Evolutionary conservation across 2,329 filamentous ascomycete genomes (phyloP), one percentile per base, ranked within the genome.

Genomic region (Fonsecaea erecta): DNA sequence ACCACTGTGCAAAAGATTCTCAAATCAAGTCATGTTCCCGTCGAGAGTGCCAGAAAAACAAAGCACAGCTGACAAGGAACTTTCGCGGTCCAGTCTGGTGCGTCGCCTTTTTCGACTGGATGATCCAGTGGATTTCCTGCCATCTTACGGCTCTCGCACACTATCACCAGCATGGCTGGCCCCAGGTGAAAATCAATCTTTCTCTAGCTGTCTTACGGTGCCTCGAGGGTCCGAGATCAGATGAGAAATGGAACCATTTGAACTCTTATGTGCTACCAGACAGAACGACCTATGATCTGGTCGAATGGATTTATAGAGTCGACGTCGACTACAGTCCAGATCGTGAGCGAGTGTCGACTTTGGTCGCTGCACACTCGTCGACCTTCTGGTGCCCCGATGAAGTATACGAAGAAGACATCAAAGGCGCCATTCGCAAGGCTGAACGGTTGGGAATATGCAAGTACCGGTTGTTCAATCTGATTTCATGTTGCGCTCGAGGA

Each of bases 21-120:
- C 40, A 26, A 14, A 24, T 60, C n/a, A 52, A 52, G 46, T 2
- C 40, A 9, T 60, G 57, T 34, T 16, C 24, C 12, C 35, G 32
- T 52, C 28, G 12, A 14, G 28, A 40, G 14, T 60, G 57, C 14
- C 35, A 12, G 3, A 6, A 21, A 46, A 60, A 51, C 30, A 51
- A 60, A 37, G 46, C 12, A 21, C 26, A 7, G 16, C 26, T 60
- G 24, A 4, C 21, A 11, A 32, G 18, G 26, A 34, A 34, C 30
- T 16, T 60, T 37, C 57, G 16, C 21, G n/a, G 35, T 28, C 57
- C 57, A n/a, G 52, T 46, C 6, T 60, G 57, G 57, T 60, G 57
- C 21, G 16, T 18, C 16, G 51, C 57, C 16, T 48, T 60, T 18
- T 52, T 60, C 37, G 18, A 60, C 3, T 60, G 57, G 57, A 52